These are phyloP conservation scores for Yarrowia divulgata DNA, from an alignment of 805 yeast genomes.

Conservation along the genomic window DNA sequence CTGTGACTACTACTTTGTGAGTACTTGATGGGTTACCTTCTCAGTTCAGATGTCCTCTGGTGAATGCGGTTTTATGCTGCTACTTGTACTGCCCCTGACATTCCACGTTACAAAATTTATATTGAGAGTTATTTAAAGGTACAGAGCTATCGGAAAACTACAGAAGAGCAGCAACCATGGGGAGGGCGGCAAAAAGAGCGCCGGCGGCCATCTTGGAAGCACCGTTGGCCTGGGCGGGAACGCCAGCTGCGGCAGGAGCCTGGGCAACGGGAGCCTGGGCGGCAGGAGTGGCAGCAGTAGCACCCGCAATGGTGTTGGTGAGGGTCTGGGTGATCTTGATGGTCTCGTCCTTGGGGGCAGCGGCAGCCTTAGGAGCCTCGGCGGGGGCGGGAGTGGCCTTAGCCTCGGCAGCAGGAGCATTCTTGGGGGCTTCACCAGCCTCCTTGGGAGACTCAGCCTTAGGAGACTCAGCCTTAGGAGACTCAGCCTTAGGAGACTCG, in stretches of 20 bases:
- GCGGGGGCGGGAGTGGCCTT: too few species aligned
- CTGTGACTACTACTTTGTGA: too few species aligned
- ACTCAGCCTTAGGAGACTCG: background rate
- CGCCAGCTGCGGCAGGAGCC: too few species aligned
- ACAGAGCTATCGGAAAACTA: background rate
- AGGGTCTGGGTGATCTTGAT: constrained; percentile 4
- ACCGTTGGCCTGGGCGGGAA: constrained; percentile 13
- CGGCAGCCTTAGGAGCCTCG: background rate
- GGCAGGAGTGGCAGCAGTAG: background rate
- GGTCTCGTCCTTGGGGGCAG: constrained; percentile 18
- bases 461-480: constrained; percentile 1
- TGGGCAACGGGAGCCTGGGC: constrained; percentile 2
- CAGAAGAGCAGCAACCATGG: constrained; percentile 1
- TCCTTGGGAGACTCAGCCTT: background rate
- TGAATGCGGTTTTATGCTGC: too few species aligned
- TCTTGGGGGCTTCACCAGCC: background rate
- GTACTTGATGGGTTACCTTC: too few species aligned
- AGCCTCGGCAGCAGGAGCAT: background rate
- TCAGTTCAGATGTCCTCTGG: too few species aligned
- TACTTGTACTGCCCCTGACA: background rate
- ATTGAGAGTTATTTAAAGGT: background rate
- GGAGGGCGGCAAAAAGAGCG: background rate
- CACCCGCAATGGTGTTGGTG: background rate
- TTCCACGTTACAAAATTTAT: background rate
- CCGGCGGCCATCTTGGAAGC: background rate